Evolutionary conservation across 2,329 filamentous ascomycete species (phyloP).

Genomic region (Xylaria arbuscula): DNA sequence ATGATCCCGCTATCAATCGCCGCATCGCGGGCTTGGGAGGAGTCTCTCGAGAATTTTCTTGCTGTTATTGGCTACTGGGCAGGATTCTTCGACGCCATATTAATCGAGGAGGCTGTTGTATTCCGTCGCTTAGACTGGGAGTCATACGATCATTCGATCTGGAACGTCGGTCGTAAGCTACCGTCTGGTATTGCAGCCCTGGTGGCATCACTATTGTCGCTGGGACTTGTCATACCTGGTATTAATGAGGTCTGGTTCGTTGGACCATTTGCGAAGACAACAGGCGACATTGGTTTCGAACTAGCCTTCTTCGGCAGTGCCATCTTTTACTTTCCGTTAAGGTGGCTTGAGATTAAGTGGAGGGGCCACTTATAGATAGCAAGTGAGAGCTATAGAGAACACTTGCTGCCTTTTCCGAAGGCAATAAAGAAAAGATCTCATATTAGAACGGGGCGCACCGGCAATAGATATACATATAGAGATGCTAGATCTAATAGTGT

Average conservation of each 20-base stretch:
- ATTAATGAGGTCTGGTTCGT: constrained; percentile 59
- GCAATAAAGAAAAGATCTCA: background rate
- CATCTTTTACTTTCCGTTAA: constrained; percentile 60
- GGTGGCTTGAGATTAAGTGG: constrained; percentile 58
- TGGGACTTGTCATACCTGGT: constrained; percentile 57
- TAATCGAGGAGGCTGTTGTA: constrained; percentile 59
- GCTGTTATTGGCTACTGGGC: constrained; percentile 60
- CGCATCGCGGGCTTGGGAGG: constrained; percentile 55
- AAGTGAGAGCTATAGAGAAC: background rate
- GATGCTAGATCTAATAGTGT: background rate
- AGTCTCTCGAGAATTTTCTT: constrained; percentile 58
- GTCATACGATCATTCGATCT: constrained; percentile 59
- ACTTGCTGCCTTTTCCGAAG: background rate
- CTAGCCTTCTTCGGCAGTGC: constrained; percentile 58
- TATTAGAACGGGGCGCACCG: background rate
- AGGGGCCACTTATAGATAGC: constrained; percentile 46
- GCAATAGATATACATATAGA: constrained; percentile 1
- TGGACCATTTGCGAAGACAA: constrained; percentile 56
- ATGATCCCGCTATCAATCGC: constrained; percentile 56
- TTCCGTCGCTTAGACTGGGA: constrained; percentile 59
- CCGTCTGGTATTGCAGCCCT: constrained; percentile 62
- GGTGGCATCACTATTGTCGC: constrained; percentile 57
- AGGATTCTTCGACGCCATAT: constrained; percentile 55
- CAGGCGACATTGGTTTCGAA: constrained; percentile 61
- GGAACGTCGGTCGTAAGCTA: constrained; percentile 59